A percentile compares a stretch with the other conserved stretches of the same genome.
These are phyloP conservation scores for Didymella pinodella DNA, from an alignment of 2,329 filamentous ascomycete species.

Conservation along the genomic window DNA sequence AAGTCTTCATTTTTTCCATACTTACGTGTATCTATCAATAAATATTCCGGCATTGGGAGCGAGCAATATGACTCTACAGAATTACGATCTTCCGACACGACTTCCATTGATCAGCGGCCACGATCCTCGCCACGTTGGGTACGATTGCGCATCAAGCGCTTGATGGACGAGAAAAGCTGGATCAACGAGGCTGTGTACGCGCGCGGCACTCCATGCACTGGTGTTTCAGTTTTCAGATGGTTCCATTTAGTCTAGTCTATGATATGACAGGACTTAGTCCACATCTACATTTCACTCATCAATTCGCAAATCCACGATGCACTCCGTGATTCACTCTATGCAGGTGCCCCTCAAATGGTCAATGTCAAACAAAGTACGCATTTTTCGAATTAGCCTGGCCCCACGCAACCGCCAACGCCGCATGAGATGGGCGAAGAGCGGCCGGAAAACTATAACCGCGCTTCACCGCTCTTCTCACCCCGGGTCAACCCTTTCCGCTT, in stretches of 20 bases:
- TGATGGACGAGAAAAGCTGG: constrained; percentile 7
- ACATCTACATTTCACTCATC: constrained; percentile 21
- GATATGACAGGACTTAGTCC: constrained; percentile 21
- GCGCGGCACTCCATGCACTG: constrained; percentile 3
- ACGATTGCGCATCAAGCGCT: constrained; percentile 2
- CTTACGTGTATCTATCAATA: constrained; percentile 30
- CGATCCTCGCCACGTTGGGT: constrained; percentile 4
- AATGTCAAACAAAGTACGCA: constrained; percentile 9
- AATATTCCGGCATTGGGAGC: constrained; percentile 18
- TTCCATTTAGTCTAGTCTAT: constrained; percentile 12
- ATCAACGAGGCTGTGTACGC: not conserved
- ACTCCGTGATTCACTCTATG: constrained; percentile 20
- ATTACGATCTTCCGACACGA: constrained; percentile 13
- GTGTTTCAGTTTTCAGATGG: constrained; percentile 14
- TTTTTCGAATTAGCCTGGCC: constrained; percentile 11
- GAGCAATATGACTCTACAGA: constrained; percentile 21
- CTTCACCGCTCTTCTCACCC: constrained; percentile 23
- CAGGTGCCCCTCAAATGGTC: constrained; percentile 15
- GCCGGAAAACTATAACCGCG: constrained; percentile 16
- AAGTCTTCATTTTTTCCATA: constrained; percentile 9
- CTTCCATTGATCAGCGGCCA: constrained; percentile 12
- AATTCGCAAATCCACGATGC: constrained; percentile 16
- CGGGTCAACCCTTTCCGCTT: constrained; percentile 10
- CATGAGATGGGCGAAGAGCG: constrained; percentile 4
- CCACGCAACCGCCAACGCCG: constrained; percentile 18